Conservation (phyloP, 2,329 filamentous ascomycete species). For the Aspergillus carbonarius region DNA sequence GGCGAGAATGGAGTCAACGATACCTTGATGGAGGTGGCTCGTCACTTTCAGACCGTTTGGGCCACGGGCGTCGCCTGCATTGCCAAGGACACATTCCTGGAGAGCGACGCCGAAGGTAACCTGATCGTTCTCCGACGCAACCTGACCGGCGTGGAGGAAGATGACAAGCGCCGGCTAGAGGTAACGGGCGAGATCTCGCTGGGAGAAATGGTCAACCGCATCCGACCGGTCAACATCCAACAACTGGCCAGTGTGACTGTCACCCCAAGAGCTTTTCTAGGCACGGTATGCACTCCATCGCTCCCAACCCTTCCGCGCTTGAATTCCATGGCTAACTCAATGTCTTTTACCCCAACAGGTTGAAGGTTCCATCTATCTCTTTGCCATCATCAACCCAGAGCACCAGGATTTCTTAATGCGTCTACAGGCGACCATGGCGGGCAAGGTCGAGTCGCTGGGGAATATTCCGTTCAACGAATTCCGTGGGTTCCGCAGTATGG, state of each 20-base stretch:
- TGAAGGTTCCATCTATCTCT: constrained; percentile 88
- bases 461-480: constrained; percentile 74
- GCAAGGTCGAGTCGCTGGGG: constrained; percentile 67
- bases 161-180: constrained; percentile 70
- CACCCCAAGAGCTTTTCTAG: constrained; percentile 80
- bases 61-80: constrained; percentile 73
- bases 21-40: constrained; percentile 69
- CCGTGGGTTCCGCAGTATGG: constrained; percentile 75
- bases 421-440: constrained; percentile 71
- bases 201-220: constrained; percentile 91
- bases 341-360: constrained; percentile 53
- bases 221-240: constrained; percentile 70
- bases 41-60: constrained; percentile 82
- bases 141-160: constrained; percentile 66
- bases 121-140: constrained; percentile 77
- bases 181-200: constrained; percentile 79
- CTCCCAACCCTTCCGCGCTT: neutral
- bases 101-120: constrained; percentile 86
- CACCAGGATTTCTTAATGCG: constrained; percentile 79
- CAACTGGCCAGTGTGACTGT: constrained; percentile 66
- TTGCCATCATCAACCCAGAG: constrained; percentile 70
- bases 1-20: constrained; percentile 59
- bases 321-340: neutral
- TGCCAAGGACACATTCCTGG: constrained; percentile 71
- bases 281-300: constrained; percentile 63